These are phyloP conservation scores for Ganoderma lucidum DNA, from an alignment of 1,284 basidiomycete genomes.

Conservation along the genomic window DNA sequence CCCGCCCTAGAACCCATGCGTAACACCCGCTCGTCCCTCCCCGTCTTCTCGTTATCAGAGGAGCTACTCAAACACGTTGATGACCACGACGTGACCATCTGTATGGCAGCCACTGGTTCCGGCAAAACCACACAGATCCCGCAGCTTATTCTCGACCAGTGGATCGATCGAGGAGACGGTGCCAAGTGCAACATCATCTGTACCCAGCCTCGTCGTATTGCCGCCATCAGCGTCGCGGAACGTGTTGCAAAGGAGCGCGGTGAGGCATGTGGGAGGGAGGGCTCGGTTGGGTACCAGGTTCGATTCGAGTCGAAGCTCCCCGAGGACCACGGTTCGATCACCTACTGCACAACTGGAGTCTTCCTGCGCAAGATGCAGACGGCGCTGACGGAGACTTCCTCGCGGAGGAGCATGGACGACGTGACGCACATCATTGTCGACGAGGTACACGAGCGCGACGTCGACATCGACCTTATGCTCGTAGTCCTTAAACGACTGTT, in stretches of 20 bases:
- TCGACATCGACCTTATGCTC: constrained; percentile 93
- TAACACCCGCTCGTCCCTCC: constrained; percentile 70
- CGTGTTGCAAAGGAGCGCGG: constrained; percentile 93
- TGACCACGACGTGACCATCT: constrained; percentile 88
- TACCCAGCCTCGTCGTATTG: constrained; percentile 93
- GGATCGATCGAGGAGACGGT: constrained; percentile 82
- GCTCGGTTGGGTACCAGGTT: constrained; percentile 90
- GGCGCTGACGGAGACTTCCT: constrained; percentile 60
- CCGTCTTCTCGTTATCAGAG: constrained; percentile 74
- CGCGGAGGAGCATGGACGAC: constrained; percentile 69
- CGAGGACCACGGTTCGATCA: constrained; percentile 85
- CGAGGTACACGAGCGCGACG: constrained; percentile 96
- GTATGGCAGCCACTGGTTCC: constrained; percentile 95
- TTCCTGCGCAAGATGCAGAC: constrained; percentile 91
- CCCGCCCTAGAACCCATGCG: constrained; percentile 75
- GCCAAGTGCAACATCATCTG: constrained; percentile 92
- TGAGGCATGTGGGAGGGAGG: constrained; percentile 68
- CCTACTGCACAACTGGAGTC: constrained; percentile 95
- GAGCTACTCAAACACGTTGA: constrained; percentile 78
- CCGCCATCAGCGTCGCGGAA: constrained; percentile 93
- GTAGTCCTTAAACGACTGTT: constrained; percentile 91
- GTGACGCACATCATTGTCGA: constrained; percentile 95
- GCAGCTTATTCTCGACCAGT: constrained; percentile 90
- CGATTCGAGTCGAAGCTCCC: constrained; percentile 90
- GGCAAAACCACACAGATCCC: constrained; percentile 98